phyloP scores from a whole-genome alignment of 2,329 filamentous ascomycete genomes.

The Septoria linicola region DNA sequence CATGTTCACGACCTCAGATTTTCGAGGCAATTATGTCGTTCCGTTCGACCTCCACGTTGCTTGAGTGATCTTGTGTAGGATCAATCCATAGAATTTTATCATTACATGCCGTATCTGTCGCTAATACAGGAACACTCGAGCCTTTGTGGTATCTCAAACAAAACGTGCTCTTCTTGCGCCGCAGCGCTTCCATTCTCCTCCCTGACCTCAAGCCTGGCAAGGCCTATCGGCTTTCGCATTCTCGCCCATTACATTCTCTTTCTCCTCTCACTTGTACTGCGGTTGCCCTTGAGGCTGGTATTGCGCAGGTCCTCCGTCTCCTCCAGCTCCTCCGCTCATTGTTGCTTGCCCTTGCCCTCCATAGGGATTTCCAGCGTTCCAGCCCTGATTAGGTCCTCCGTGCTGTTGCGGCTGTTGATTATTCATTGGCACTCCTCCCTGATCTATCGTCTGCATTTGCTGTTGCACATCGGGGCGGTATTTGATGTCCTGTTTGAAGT shows the following conservation, averaged over 20 bases:
- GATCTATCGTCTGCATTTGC: constrained; percentile 35
- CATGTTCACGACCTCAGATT: too few species aligned
- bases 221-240: too few species aligned
- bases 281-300: constrained; percentile 11
- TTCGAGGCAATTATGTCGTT: too few species aligned
- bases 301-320: constrained; percentile 7
- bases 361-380: constrained; percentile 27
- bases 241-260: neutral
- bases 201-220: too few species aligned
- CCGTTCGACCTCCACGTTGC: too few species aligned
- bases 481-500: constrained; percentile 64
- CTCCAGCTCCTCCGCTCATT: constrained; percentile 18
- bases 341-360: constrained; percentile 6
- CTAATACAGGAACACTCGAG: too few species aligned
- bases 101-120: too few species aligned
- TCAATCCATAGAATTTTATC: too few species aligned
- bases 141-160: too few species aligned
- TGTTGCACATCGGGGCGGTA: constrained; percentile 42
- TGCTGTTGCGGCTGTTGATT: constrained; percentile 16
- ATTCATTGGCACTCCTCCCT: constrained; percentile 36
- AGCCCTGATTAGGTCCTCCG: constrained; percentile 29
- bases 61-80: too few species aligned
- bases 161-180: too few species aligned
- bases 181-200: too few species aligned
- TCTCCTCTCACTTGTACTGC: constrained; percentile 17